phyloP scores from a whole-genome alignment of 768 basidiomycete species.

The Leccinum barrowsii region DNA sequence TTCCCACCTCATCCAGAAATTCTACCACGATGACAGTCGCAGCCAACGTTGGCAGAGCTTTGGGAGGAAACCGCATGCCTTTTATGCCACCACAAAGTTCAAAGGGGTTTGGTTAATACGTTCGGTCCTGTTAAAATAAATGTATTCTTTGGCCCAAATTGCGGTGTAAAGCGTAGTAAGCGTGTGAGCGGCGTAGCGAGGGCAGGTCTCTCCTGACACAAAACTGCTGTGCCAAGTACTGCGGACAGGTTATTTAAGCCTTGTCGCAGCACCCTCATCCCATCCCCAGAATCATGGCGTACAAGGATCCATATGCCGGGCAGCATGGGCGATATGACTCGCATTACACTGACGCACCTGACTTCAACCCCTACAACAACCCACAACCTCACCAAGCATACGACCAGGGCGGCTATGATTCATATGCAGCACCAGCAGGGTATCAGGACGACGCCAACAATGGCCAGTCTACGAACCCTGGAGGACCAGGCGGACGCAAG shows the following conservation, averaged over 20 bases:
- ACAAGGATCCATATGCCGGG: conserved; percentile 52
- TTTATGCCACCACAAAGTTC: conserved; percentile 44
- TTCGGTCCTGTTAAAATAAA: neutral
- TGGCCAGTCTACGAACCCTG: conserved; percentile 14
- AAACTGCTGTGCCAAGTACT: conserved; percentile 8
- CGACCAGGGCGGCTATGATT: conserved; percentile 42
- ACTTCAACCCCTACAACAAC: conserved; percentile 45
- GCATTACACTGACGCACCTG: conserved; percentile 33
- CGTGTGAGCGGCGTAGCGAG: conserved; percentile 9
- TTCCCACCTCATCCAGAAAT: conserved; percentile 27
- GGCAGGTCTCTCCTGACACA: neutral
- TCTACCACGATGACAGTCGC: conserved; percentile 16
- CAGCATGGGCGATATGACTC: conserved; percentile 28
- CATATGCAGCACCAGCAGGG: conserved; percentile 23
- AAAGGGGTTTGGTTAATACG: conserved; percentile 30
- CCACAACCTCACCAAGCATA: conserved; percentile 49
- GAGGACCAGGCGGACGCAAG: conserved; percentile 21
- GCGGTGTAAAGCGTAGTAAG: neutral
- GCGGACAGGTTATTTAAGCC: neutral
- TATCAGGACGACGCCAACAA: conserved; percentile 39
- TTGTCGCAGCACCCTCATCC: conserved; percentile 22
- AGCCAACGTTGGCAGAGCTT: conserved; percentile 13
- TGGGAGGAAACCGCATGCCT: conserved; percentile 48
- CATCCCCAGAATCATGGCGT: conserved; percentile 36
- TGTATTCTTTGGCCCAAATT: neutral